Conservation (phyloP, 495 filamentous ascomycete species). For the Cenococcum geophilum region DNA sequence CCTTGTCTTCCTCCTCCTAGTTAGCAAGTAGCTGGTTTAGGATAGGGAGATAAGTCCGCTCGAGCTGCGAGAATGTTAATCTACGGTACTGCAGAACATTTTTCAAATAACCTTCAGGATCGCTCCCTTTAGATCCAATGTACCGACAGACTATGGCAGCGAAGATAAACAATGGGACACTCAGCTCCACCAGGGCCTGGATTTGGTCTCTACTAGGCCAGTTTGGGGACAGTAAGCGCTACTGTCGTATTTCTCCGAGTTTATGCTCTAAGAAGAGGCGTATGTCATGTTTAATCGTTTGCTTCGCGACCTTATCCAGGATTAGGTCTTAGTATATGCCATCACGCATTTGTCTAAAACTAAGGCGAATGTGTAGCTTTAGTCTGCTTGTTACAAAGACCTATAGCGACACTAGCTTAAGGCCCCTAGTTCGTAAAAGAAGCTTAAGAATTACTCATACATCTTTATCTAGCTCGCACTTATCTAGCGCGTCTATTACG, state of each 20-base stretch:
- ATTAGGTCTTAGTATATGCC: slow-evolving; percentile 21
- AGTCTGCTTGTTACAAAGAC: slow-evolving; percentile 38
- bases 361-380: slow-evolving; percentile 31
- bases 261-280: too few species aligned
- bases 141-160: slow-evolving; percentile 24
- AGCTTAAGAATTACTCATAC: slow-evolving; percentile 30
- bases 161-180: slow-evolving; percentile 36
- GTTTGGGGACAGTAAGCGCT: not conserved
- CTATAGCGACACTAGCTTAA: slow-evolving; percentile 22
- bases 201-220: slow-evolving; percentile 42
- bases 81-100: slow-evolving; percentile 14
- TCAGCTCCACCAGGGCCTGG: slow-evolving; percentile 33
- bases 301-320: slow-evolving; percentile 35
- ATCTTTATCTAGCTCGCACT: slow-evolving; percentile 32
- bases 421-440: slow-evolving; percentile 22
- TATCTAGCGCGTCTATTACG: slow-evolving; percentile 38
- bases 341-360: slow-evolving; percentile 19
- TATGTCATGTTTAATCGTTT: slow-evolving; percentile 36
- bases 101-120: slow-evolving; percentile 18
- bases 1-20: slow-evolving; percentile 9
- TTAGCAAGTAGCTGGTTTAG: too few species aligned
- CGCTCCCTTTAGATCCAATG: slow-evolving; percentile 1
- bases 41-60: slow-evolving; percentile 26
- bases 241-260: slow-evolving; percentile 4
- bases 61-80: slow-evolving; percentile 10